Base-by-base conservation (phyloP, 2,329 filamentous ascomycete genomes). In the Fusarium lateritium region DNA sequence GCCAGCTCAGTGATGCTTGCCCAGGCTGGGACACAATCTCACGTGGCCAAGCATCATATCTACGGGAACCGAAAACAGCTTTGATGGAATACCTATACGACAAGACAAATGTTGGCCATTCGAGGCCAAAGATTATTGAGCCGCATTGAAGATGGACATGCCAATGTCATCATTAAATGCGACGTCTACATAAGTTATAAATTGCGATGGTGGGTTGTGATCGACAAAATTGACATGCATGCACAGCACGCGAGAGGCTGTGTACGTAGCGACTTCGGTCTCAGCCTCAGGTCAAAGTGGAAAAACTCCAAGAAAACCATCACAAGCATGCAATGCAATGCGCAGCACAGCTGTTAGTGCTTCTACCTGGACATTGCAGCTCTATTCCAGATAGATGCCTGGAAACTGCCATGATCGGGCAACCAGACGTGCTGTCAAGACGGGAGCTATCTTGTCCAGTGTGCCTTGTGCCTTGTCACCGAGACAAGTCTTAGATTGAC, bases 251-350 rank as follows among this genome's bases (percentile, higher is more conserved):
- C n/a, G 53, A 61, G 58, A 62, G 62, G 58, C 61, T 72, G 56
- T 72, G 72, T 53, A 56, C 46, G 52, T 44, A 56, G 62, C 62
- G 53, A 70, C 54, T 59, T 59, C 44, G 50, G 59, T 62, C 69
- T 74, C 72, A 74, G 72, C 72, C 72, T 68, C 70, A 70, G 62
- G 56, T 51, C 28, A 49, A 73, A 73, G 71, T 73, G 67, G 71
- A 73, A 72, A 72, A 73, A 64, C 63, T 57, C 19, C 33, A 51
- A 45, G 39, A 60, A 64, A 64, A 56, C 49, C 43, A 31, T 22
- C 19, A 33, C 17, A 31, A 21, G 39, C 28, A 49, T 21, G 7
- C 31, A 45, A 31, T 8, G 39, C 42, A 43, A 40, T n/a, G 26
- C 26, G 10, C 10, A 31, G 40, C 43, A 33, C 17, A 7, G 31